Evolutionary conservation across 108 stramenopile genomes (phyloP).

Genomic region (Fragilaria crotonensis): DNA sequence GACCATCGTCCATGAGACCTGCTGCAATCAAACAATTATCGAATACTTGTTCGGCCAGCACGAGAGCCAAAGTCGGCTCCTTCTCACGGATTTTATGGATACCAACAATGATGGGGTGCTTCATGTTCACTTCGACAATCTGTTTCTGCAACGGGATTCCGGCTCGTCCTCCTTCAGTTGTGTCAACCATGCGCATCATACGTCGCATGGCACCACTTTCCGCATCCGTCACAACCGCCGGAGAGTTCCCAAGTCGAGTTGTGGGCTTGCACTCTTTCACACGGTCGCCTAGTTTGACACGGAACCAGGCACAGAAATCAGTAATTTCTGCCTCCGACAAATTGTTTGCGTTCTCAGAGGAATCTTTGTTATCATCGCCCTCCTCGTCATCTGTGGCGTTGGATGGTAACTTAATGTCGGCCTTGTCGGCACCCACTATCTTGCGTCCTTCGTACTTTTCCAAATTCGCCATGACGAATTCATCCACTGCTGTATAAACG

Average conservation of each 20-base stretch:
- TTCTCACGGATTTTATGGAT: slow-evolving; percentile 50
- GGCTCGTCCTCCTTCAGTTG: slow-evolving; percentile 64
- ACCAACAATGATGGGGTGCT: slow-evolving; percentile 88
- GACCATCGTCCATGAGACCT: slow-evolving; percentile 92
- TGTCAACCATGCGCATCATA: slow-evolving; percentile 97
- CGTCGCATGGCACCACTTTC: slow-evolving; percentile 93
- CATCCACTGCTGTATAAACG: slow-evolving; percentile 93
- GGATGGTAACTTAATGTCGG: slow-evolving; percentile 57
- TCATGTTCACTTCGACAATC: slow-evolving; percentile 94
- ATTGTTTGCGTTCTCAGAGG: slow-evolving; percentile 4
- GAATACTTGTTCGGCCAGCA: slow-evolving; percentile 89
- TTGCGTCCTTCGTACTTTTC: slow-evolving; percentile 79
- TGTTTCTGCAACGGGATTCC: slow-evolving; percentile 88
- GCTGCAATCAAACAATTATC: slow-evolving; percentile 98
- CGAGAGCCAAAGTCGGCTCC: slow-evolving; percentile 67
- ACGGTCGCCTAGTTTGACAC: slow-evolving; percentile 51
- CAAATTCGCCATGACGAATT: slow-evolving; percentile 97
- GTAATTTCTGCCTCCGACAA: slow-evolving; percentile 67
- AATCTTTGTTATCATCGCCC: slow-evolving; percentile 34
- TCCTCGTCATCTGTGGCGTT: slow-evolving; percentile 21
- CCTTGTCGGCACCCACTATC: slow-evolving; percentile 85
- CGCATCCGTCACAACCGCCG: slow-evolving; percentile 96
- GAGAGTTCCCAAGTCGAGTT: slow-evolving; percentile 77
- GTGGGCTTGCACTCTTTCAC: slow-evolving; percentile 81
- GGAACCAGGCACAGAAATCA: slow-evolving; percentile 85